Evolutionary conservation across 352 stramenopile species (phyloP).

Genomic region (Globisporangium rhizosaccharum): DNA sequence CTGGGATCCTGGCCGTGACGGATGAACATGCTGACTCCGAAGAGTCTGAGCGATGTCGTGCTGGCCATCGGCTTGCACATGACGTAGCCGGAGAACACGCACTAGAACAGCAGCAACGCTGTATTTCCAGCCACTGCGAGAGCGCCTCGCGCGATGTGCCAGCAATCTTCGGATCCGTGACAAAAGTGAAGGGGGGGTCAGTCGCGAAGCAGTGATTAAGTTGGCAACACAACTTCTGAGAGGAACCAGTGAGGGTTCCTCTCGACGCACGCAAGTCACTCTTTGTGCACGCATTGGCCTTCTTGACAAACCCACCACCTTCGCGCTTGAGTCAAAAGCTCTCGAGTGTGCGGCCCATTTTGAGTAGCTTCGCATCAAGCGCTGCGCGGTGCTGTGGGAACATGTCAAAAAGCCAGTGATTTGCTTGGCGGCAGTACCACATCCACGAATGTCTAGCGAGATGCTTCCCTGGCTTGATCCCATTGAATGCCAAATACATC

Average conservation of each 20-base stretch:
- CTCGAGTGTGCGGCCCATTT: background rate
- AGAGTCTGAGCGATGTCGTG: background rate
- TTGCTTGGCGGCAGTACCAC: background rate
- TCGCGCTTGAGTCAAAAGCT: background rate
- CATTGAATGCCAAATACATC: background rate
- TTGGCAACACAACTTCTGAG: too few relatives aligned
- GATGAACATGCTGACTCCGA: conserved; percentile 18
- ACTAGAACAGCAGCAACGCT: too few relatives aligned
- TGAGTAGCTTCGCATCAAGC: background rate
- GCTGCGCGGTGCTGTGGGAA: background rate
- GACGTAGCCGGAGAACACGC: too few relatives aligned
- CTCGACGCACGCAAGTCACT: background rate
- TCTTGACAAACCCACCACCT: background rate
- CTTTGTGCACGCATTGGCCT: background rate
- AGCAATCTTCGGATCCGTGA: too few relatives aligned
- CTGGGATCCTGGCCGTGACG: conserved; percentile 18
- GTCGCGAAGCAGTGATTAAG: too few relatives aligned
- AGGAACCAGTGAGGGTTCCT: too few relatives aligned
- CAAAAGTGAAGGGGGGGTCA: too few relatives aligned
- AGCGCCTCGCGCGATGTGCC: too few relatives aligned
- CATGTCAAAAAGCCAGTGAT: background rate
- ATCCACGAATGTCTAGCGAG: background rate
- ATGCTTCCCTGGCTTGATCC: background rate
- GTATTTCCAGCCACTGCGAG: too few relatives aligned
- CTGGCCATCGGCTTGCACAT: too few relatives aligned